These are phyloP conservation scores for Talaromyces sp. DNA, from an alignment of 2,329 filamentous ascomycete species.

Conservation along the genomic window DNA sequence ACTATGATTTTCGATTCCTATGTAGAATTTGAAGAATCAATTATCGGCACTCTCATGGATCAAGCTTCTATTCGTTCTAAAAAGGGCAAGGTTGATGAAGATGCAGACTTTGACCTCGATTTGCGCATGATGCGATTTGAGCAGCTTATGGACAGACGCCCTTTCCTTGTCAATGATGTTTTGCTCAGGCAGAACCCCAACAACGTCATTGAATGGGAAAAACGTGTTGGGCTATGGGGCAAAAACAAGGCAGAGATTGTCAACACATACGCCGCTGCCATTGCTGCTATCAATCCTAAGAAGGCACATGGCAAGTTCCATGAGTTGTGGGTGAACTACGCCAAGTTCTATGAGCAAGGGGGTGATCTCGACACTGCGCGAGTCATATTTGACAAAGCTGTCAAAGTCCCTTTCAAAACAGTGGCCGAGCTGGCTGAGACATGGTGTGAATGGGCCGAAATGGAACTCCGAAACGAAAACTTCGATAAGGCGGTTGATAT, in stretches of 20 bases:
- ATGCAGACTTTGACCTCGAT: conserved; percentile 89
- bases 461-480: conserved; percentile 93
- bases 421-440: conserved; percentile 96
- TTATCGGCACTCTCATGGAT: conserved; percentile 89
- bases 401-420: conserved; percentile 96
- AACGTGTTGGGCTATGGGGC: conserved; percentile 91
- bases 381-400: conserved; percentile 94
- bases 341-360: conserved; percentile 90
- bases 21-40: conserved; percentile 92
- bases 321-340: conserved; percentile 93
- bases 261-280: conserved; percentile 90
- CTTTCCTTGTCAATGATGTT: conserved; percentile 95
- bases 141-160: conserved; percentile 92
- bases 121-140: conserved; percentile 98
- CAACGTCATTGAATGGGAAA: conserved; percentile 95
- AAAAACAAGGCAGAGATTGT: conserved; percentile 88
- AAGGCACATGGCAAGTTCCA: conserved; percentile 91
- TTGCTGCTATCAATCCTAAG: conserved; percentile 87
- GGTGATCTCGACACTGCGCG: conserved; percentile 80
- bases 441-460: conserved; percentile 99
- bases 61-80: conserved; percentile 74
- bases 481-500: conserved; percentile 92
- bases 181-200: conserved; percentile 92
- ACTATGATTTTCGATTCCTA: conserved; percentile 95
- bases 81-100: conserved; percentile 70